phyloP scores from a whole-genome alignment of 75 land plant species.

The Pinus tabuliformis region DNA sequence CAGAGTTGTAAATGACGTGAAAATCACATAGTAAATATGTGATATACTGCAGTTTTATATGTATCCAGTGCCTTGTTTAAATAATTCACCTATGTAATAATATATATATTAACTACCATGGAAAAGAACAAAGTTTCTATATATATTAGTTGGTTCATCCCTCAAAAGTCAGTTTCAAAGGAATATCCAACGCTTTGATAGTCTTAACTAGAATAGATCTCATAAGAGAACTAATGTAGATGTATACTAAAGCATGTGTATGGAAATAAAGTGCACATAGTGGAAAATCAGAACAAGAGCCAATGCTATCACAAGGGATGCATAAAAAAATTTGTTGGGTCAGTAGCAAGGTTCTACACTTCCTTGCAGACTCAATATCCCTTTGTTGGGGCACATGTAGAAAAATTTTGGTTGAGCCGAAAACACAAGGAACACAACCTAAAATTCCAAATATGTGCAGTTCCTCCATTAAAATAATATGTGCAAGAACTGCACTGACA shows the following conservation, averaged over 20 bases:
- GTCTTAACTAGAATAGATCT: conserved; percentile 59
- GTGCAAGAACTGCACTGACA: conserved; percentile 58
- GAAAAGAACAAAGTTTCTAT: conserved; percentile 83
- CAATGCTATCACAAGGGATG: conserved; percentile 53
- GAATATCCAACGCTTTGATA: conserved; percentile 93
- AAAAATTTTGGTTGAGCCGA: conserved; percentile 85
- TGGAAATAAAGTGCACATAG: conserved; percentile 74
- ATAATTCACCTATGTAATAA: conserved; percentile 92
- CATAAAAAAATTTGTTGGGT: conserved; percentile 81
- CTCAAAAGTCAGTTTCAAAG: conserved; percentile 84
- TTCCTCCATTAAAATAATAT: no score
- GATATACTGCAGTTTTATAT: no score
- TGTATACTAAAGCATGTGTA: conserved; percentile 79
- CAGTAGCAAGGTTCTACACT: conserved; percentile 91
- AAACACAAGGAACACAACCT: conserved; percentile 75
- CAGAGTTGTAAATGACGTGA: no score
- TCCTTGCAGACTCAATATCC: conserved; percentile 70
- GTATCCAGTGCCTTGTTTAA: conserved; percentile 92
- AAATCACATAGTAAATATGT: no score
- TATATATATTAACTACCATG: conserved; percentile 64
- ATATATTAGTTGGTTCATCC: conserved; percentile 84
- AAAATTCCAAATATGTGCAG: conserved; percentile 38
- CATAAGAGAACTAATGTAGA: conserved; percentile 50
- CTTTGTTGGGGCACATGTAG: conserved; percentile 90
- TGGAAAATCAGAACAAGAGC: conserved; percentile 61